Conservation (phyloP, 805 yeast genomes). For the Candida anglica region DNA sequence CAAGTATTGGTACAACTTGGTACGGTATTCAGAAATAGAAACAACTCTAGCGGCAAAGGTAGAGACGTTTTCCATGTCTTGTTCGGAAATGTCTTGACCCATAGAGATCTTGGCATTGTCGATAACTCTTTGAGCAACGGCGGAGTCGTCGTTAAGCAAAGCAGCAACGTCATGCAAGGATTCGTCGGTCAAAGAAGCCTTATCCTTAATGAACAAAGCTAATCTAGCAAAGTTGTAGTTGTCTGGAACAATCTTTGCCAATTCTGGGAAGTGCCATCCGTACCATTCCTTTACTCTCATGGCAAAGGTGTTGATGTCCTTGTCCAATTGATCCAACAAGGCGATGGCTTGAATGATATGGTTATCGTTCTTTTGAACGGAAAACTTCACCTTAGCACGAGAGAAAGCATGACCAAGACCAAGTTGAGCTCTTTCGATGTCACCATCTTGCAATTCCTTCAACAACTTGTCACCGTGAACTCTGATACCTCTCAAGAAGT, state of each 20-base stretch:
- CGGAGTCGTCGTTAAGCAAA: slow-evolving; percentile 86
- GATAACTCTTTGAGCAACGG: slow-evolving; percentile 79
- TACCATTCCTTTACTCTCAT: slow-evolving; percentile 99
- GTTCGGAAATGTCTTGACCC: slow-evolving; percentile 97
- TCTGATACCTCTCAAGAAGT: slow-evolving; percentile 92
- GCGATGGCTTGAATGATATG: slow-evolving; percentile 99
- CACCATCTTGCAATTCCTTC: slow-evolving; percentile 91
- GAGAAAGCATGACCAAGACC: slow-evolving; percentile 99
- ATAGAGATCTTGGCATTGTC: slow-evolving; percentile 95
- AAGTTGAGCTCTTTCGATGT: slow-evolving; percentile 94
- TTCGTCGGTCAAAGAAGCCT: slow-evolving; percentile 83
- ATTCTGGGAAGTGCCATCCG: slow-evolving; percentile 98
- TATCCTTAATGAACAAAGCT: slow-evolving; percentile 80
- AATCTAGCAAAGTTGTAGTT: slow-evolving; percentile 83
- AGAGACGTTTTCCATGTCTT: slow-evolving; percentile 87
- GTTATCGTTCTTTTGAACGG: slow-evolving; percentile 97
- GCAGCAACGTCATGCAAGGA: slow-evolving; percentile 93
- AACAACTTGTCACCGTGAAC: slow-evolving; percentile 83
- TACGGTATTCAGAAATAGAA: slow-evolving; percentile 86
- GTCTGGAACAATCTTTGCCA: slow-evolving; percentile 87
- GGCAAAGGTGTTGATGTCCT: slow-evolving; percentile 94
- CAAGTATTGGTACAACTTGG: slow-evolving; percentile 76
- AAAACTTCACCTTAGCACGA: slow-evolving; percentile 97
- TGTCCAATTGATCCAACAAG: slow-evolving; percentile 92
- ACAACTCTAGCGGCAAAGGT: slow-evolving; percentile 94